A percentile compares a stretch with the other conserved stretches of the same genome.
Evolutionary conservation across 2,329 filamentous ascomycete species (phyloP).

Genomic region (Pseudogymnoascus sp.): DNA sequence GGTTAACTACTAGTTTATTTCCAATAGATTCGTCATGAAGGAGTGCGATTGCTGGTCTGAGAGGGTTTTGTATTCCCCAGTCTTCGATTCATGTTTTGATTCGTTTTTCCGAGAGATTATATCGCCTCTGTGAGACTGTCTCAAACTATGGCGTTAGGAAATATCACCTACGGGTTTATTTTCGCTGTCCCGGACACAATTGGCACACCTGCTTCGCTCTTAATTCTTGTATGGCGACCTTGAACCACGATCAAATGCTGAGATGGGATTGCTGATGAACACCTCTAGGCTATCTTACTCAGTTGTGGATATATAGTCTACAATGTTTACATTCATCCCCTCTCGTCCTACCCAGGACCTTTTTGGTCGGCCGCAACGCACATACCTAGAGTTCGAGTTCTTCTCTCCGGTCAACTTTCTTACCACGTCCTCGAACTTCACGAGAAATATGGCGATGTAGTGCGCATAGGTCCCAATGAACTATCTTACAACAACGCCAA

Average conservation of each 20-base stretch:
- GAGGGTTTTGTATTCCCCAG: neutral
- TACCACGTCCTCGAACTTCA: constrained; percentile 3
- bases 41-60: too few species aligned
- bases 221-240: neutral
- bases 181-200: neutral
- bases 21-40: too few species aligned
- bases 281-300: neutral
- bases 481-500: neutral
- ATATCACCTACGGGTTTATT: neutral
- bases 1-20: neutral
- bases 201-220: neutral
- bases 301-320: constrained; percentile 7
- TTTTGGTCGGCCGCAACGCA: neutral
- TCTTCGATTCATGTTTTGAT: neutral
- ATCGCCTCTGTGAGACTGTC: neutral
- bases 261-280: neutral
- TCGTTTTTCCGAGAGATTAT: neutral
- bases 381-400: neutral
- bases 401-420: neutral
- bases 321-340: constrained; percentile 13
- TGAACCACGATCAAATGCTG: neutral
- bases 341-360: constrained; percentile 16
- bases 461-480: constrained; percentile 7
- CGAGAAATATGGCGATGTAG: constrained; percentile 7
- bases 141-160: neutral